Base-by-base conservation (phyloP, 345 rosid genomes). In the Lagerstroemia speciosa region DNA sequence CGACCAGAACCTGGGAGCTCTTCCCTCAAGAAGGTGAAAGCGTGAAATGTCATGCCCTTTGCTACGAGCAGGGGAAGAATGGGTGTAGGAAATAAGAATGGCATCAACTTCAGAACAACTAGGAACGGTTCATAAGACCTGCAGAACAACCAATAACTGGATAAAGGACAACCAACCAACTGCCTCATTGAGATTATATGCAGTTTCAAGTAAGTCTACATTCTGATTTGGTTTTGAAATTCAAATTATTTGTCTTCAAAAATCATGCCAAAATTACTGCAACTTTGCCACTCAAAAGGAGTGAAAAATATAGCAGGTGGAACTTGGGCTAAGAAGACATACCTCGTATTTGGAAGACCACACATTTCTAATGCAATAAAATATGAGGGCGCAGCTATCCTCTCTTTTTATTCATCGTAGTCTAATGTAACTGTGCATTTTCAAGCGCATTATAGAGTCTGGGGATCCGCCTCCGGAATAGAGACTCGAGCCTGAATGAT, bases 401-500 rank as follows among this genome's bases (percentile, higher is more conserved):
- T 30, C 4, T 27, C 12, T 26, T 27, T 26, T 14, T 20, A 58
- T 58, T 16, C 20, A 22, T 61, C 31, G 65, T 41, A 36, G 55
- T 64, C 70, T n/a, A 65, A 33, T 69, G 70, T 64, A 62, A 32
- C 75, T 69, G 79, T 75, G 78, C 72, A 74, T 78, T 74, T 80
- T 83, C 81, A 70, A 89, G 75, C 37, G 84, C 82, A 73, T 81
- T 78, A 75, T 77, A 84, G 22, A 82, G 77, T 73, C 78, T 79
- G 5, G 83, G 80, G 73, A 80, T 82, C 74, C 91, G 85, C 46
- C 85, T 78, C 66, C 84, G 76, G 62, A 93, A 76, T 64, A 91
- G 73, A 67, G 94, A 83, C 76, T 89, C 92, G 67, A 91, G 76
- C 77, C 90, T 80, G 72, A 81, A 87, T 68, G 95, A 83, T 45